phyloP scores from a whole-genome alignment of 2,329 filamentous ascomycete genomes.

The Rhexocercosporidium sp. region DNA sequence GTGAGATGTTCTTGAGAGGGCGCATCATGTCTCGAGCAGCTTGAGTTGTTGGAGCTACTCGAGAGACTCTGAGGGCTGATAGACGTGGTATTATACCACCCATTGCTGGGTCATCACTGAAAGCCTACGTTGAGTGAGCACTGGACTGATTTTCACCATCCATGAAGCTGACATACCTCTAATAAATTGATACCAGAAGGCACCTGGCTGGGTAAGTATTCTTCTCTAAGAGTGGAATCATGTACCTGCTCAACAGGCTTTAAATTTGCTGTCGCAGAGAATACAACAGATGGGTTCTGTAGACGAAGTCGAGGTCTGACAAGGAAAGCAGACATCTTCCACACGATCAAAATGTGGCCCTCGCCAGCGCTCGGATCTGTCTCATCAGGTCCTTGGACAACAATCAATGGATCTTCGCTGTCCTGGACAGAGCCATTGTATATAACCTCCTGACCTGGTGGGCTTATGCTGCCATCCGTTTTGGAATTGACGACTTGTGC shows the following conservation, averaged over 20 bases:
- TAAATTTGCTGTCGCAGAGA: conserved; percentile 65
- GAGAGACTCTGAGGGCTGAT: conserved; percentile 75
- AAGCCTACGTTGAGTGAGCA: conserved; percentile 49
- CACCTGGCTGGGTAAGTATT: conserved; percentile 72
- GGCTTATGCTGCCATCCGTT: conserved; percentile 50
- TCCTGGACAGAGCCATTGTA: conserved; percentile 60
- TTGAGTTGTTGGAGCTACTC: conserved; percentile 71
- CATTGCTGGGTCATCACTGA: conserved; percentile 68
- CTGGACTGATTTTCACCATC: background rate
- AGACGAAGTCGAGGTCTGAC: conserved; percentile 66
- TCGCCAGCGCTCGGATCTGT: conserved; percentile 37
- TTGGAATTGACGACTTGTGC: conserved; percentile 66
- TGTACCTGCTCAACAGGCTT: conserved; percentile 55
- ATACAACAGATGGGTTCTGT: conserved; percentile 69
- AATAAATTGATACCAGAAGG: conserved; percentile 79
- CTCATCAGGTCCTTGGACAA: conserved; percentile 50
- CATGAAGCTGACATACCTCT: conserved; percentile 46
- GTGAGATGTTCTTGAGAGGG: conserved; percentile 67
- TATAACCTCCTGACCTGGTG: conserved; percentile 62
- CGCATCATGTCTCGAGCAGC: conserved; percentile 63
- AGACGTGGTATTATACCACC: conserved; percentile 65
- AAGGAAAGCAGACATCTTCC: conserved; percentile 65
- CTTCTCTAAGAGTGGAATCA: conserved; percentile 52
- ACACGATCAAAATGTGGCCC: conserved; percentile 59
- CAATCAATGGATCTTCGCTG: conserved; percentile 55